phyloP scores from a whole-genome alignment of 2,329 filamentous ascomycete genomes.

The Aspergillus cejpii region DNA sequence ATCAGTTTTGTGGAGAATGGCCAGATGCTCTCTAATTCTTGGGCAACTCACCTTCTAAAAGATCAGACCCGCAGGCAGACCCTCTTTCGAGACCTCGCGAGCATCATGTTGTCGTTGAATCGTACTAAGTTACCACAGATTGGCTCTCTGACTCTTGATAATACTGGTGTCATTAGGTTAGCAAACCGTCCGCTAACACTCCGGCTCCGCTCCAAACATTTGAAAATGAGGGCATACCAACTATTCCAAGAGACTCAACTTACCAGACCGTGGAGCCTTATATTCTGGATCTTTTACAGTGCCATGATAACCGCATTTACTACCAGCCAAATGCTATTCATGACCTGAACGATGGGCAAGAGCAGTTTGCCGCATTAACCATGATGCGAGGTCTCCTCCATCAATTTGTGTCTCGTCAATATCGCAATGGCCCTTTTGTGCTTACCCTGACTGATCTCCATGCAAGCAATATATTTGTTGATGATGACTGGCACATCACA shows the following conservation, averaged over 20 bases:
- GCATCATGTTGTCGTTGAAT: constrained; percentile 12
- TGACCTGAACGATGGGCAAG: constrained; percentile 23
- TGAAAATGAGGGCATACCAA: constrained; percentile 24
- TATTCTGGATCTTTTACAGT: constrained; percentile 20
- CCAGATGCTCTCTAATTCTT: constrained; percentile 12
- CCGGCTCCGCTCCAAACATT: constrained; percentile 18
- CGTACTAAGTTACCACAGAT: constrained; percentile 25
- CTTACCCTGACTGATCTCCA: constrained; percentile 38
- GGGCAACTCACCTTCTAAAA: constrained; percentile 2
- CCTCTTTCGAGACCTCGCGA: constrained; percentile 9
- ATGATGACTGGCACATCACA: constrained; percentile 32
- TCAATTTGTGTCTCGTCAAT: constrained; percentile 25
- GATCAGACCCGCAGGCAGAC: constrained; percentile 8
- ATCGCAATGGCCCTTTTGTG: constrained; percentile 33
- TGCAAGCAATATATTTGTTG: constrained; percentile 34
- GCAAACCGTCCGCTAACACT: constrained; percentile 23
- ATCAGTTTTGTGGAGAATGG: constrained; percentile 8
- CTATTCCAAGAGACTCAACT: constrained; percentile 20
- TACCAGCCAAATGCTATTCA: constrained; percentile 26
- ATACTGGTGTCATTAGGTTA: constrained; percentile 18
- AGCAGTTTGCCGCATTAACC: constrained; percentile 23
- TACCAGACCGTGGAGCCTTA: constrained; percentile 24
- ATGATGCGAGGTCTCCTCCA: constrained; percentile 24
- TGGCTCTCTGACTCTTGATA: constrained; percentile 27
- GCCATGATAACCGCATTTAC: constrained; percentile 23